Conservation (phyloP, 176 grass and related monocot genomes). For the Raddia distichophylla region DNA sequence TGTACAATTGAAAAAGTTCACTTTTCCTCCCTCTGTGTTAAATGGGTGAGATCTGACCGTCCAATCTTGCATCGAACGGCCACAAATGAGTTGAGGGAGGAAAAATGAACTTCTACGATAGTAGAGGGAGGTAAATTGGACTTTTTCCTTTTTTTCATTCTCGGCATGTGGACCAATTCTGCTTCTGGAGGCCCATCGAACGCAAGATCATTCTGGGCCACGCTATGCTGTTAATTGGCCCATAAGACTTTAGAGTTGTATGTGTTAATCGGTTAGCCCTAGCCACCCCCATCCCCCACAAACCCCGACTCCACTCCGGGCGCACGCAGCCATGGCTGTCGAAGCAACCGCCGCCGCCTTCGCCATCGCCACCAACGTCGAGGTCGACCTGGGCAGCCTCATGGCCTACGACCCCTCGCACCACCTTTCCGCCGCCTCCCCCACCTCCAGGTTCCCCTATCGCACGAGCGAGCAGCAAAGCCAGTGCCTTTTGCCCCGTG, state of each 20-base stretch:
- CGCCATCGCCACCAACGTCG: slow-evolving; percentile 29
- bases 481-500: neutral
- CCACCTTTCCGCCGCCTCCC: slow-evolving; percentile 46
- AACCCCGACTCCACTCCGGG: neutral
- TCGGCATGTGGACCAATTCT: no score
- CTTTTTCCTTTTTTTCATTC: no score
- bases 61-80: no score
- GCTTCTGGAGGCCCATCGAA: neutral
- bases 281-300: neutral
- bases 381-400: slow-evolving; percentile 83
- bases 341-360: neutral
- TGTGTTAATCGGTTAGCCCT: neutral
- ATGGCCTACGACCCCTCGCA: slow-evolving; percentile 71
- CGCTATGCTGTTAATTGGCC: neutral
- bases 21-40: no score
- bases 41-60: no score
- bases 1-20: no score
- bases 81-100: no score
- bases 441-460: slow-evolving; percentile 42
- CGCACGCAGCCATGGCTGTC: slow-evolving; percentile 46
- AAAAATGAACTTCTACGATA: no score
- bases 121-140: no score
- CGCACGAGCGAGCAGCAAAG: neutral
- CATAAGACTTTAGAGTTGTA: neutral
- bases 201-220: neutral